phyloP scores from a whole-genome alignment of 371 early-diverging fungal genomes.

The Circinella umbellata region DNA sequence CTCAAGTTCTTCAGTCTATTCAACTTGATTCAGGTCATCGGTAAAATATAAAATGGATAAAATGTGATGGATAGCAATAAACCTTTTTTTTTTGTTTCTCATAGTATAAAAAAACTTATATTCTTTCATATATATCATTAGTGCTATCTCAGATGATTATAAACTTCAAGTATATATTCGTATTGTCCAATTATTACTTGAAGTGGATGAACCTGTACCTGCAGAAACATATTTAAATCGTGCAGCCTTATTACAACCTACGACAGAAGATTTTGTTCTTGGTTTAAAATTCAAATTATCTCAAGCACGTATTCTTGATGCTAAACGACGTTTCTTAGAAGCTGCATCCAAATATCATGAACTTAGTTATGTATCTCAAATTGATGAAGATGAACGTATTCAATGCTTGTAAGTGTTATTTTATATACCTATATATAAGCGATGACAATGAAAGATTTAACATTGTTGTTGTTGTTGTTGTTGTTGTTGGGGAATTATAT shows the following conservation, averaged over 20 bases:
- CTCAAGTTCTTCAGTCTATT: slow-evolving; percentile 79
- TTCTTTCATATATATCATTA: slow-evolving; percentile 17
- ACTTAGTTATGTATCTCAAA: slow-evolving; percentile 71
- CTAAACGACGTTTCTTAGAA: slow-evolving; percentile 84
- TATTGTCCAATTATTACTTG: slow-evolving; percentile 82
- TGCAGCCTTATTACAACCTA: slow-evolving; percentile 72
- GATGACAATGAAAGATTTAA: too few species aligned
- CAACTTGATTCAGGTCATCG: slow-evolving; percentile 88
- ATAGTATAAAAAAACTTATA: too few species aligned
- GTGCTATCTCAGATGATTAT: slow-evolving; percentile 76
- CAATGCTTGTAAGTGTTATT: slow-evolving; percentile 64
- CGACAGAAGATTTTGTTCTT: slow-evolving; percentile 55
- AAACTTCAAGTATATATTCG: slow-evolving; percentile 83
- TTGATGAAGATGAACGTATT: slow-evolving; percentile 70
- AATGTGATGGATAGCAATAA: too few species aligned
- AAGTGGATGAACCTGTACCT: slow-evolving; percentile 81
- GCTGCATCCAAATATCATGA: slow-evolving; percentile 87
- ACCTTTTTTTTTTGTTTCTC: too few species aligned
- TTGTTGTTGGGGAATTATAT: not conserved
- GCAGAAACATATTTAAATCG: slow-evolving; percentile 87
- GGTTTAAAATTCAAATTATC: slow-evolving; percentile 70
- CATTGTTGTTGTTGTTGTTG: too few species aligned
- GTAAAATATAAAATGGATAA: slow-evolving; percentile 38
- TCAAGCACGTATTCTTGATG: slow-evolving; percentile 88
- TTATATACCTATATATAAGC: not conserved